Base-by-base conservation (phyloP, 2,329 filamentous ascomycete species). In the Lojkania enalia region DNA sequence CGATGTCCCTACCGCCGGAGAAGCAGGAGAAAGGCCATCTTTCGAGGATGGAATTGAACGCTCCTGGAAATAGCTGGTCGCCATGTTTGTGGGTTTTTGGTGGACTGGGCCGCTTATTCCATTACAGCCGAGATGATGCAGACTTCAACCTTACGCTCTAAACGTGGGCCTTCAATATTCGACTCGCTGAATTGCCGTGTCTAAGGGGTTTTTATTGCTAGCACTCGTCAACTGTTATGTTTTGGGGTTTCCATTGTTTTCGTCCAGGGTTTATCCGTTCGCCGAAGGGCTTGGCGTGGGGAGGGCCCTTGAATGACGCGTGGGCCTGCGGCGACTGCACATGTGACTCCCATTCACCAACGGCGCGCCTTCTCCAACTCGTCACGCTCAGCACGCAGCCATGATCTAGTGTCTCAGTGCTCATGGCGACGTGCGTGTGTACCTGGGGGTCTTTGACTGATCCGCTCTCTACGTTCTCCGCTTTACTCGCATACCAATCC, bases 31-130 rank as follows among this genome's bases (percentile, higher is more conserved):
- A 16, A 55, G 36, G 33, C 44, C 57, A 58, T 66, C 60, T 25
- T 57, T 58, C 20, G 61, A 56, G 35, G 53, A 53, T 25, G 60
- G 54, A 39, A 53, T 48, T 29, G 48, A 44, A 27, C 63, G 60
- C 44, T 67, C 64, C 37, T 66, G 58, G 44, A 70, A 61, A 48
- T 61, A 63, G 51, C 52, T 63, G 35, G 52, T 48, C 20, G 63
- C 54, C 63, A 67, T 70, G 49, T 39, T 49, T 12, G 37, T 33
- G n/a, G 35, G 35, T 16, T n/a, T 31, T 37, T 19, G 42, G 20
- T 31, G 42, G 39, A 30, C 25, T 27, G 7, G 7, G 25, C 38
- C 16, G 27, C 14, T n/a, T 35, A 16, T n/a, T n/a, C n/a, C n/a
- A n/a, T n/a, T n/a, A n/a, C n/a, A n/a, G n/a, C n/a, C n/a, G n/a